Conservation (phyloP, 1,284 basidiomycete species). For the Vanrija humicola region DNA sequence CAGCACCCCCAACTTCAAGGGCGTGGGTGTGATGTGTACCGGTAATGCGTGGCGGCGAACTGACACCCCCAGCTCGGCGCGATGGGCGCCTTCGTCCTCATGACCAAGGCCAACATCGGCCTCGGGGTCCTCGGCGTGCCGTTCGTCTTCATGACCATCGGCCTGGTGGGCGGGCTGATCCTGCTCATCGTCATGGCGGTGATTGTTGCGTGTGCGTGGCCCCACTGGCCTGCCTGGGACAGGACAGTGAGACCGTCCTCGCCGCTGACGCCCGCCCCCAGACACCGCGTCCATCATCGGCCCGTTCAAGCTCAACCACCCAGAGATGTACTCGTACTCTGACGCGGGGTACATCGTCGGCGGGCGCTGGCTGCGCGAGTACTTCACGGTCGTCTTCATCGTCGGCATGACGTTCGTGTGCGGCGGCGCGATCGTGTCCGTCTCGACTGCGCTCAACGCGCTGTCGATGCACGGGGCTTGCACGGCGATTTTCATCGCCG, state of each 20-base stretch:
- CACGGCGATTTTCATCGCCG: conserved; percentile 28
- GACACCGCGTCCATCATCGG: conserved; percentile 20
- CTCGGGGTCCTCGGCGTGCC: conserved; percentile 60
- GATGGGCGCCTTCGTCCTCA: conserved; percentile 48
- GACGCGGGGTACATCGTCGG: conserved; percentile 24
- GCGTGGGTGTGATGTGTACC: conserved; percentile 8
- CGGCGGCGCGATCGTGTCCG: conserved; percentile 20
- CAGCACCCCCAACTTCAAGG: conserved; percentile 24
- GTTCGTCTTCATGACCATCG: conserved; percentile 56
- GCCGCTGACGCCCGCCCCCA: conserved; percentile 3
- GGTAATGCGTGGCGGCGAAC: neutral
- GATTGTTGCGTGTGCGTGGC: conserved; percentile 41
- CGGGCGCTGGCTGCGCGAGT: neutral
- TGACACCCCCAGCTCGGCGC: conserved; percentile 12
- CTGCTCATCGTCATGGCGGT: conserved; percentile 48
- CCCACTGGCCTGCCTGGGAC: no score
- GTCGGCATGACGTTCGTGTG: conserved; percentile 27
- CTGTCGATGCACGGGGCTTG: conserved; percentile 27
- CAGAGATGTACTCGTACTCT: conserved; percentile 24
- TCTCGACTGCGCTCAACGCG: conserved; percentile 29
- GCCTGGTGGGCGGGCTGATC: conserved; percentile 56
- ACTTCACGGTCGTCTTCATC: conserved; percentile 11
- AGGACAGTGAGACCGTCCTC: no score
- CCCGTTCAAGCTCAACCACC: conserved; percentile 26
- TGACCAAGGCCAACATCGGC: conserved; percentile 61